phyloP scores from a whole-genome alignment of 1,139 yeast genomes.

The Kurtzmaniella quercitrusa region DNA sequence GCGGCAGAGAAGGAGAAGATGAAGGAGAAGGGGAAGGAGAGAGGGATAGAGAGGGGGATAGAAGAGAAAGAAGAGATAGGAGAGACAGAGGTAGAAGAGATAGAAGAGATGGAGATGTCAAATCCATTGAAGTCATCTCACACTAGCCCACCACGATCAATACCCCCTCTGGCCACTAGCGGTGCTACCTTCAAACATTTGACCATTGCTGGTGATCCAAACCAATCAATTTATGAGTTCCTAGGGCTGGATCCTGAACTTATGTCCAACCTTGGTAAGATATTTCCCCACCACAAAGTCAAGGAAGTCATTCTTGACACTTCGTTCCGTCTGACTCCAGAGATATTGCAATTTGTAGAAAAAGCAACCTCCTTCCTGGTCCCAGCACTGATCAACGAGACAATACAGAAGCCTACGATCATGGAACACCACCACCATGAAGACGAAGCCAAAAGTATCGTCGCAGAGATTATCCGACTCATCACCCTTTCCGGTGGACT shows the following conservation, averaged over 20 bases:
- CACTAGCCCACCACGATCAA: too few relatives aligned
- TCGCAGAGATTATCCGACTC: slow-evolving; percentile 42
- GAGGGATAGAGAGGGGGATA: too few relatives aligned
- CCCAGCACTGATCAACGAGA: slow-evolving; percentile 11
- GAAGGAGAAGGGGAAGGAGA: too few relatives aligned
- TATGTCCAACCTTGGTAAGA: slow-evolving; percentile 19
- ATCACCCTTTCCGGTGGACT: slow-evolving; percentile 42
- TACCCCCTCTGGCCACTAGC: not conserved
- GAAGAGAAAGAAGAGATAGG: slow-evolving; percentile 1
- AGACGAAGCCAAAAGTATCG: slow-evolving; percentile 41
- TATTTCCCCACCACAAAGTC: slow-evolving; percentile 22
- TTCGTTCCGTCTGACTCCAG: slow-evolving; percentile 58
- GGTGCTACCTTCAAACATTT: slow-evolving; percentile 33
- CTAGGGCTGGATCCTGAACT: slow-evolving; percentile 46
- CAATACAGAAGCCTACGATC: slow-evolving; percentile 29
- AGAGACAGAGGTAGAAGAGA: not conserved
- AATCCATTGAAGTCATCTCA: too few relatives aligned
- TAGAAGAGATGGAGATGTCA: not conserved
- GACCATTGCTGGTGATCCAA: slow-evolving; percentile 68
- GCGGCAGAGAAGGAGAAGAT: too few relatives aligned
- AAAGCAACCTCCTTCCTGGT: slow-evolving; percentile 6
- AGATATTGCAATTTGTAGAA: slow-evolving; percentile 42
- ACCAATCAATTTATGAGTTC: slow-evolving; percentile 69
- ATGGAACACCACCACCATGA: slow-evolving; percentile 17
- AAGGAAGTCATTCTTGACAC: slow-evolving; percentile 35